Base-by-base conservation (phyloP, 345 rosid genomes). In the Gossypium australe region DNA sequence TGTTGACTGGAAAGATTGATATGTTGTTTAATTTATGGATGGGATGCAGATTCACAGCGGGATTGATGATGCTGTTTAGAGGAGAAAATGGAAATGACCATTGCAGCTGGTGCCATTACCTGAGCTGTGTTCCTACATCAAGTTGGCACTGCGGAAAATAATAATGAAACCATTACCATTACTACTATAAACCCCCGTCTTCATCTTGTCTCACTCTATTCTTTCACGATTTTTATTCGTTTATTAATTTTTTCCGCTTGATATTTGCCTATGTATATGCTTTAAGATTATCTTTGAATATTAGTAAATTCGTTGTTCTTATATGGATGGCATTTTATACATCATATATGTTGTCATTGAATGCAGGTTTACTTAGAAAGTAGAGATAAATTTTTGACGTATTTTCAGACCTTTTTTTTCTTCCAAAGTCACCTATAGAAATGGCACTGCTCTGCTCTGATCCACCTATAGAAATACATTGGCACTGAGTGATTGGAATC, bases 51-150 rank as follows among this genome's bases (percentile, higher is more conserved):
- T 90, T 90, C 24, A 76, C 88, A 0, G 81, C 88, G 44, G 97
- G 90, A 58, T 72, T 86, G 83, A 92, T 89, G 67, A 90, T 93
- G 97, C 87, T 96, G 78, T 90, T 96, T 76, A 87, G 81, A 81
- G 97, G 97, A 75, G 94, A 87, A 84, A 88, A 88, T 48, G 97
- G 90, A 58, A 89, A 92, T 75, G 82, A 92, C 7, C 92, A 84
- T 77, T 96, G 99, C 92, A 92, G 91, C 77, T 92, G 99, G 99
- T 96, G 99, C 89, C 99, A 92, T 80, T 87, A 88, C 84, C 86
- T 96, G 10, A 89, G 90, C 77, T 93, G 97, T 29, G 90, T 96
- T 73, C 98, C 97, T 51, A 92, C 97, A 65, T 87, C 91, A 2
- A 89, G 76, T 53, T 96, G 99, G 98, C 82, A 86, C 10, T 96